Evolutionary conservation across 441 rosid species (phyloP).

Genomic region (Metrosideros polymorpha): DNA sequence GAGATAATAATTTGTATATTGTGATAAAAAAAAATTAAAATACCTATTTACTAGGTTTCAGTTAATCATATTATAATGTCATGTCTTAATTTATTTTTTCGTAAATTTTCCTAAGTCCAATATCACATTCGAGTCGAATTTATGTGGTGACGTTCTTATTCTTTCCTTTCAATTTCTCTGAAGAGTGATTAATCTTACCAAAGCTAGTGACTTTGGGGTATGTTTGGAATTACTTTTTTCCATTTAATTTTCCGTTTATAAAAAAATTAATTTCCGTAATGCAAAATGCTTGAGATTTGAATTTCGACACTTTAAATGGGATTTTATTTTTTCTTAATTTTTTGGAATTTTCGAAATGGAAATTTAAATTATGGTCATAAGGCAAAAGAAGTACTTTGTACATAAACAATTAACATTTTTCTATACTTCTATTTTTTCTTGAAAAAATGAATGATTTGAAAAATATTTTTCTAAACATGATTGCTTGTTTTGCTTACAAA

Average conservation of each 20-base stretch:
- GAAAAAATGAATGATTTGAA: too few relatives aligned
- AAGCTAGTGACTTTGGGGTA: background rate
- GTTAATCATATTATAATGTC: background rate
- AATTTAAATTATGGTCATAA: background rate
- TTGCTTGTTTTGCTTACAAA: too few relatives aligned
- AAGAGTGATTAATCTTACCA: background rate
- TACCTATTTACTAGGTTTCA: background rate
- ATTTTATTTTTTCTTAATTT: background rate
- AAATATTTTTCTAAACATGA: too few relatives aligned
- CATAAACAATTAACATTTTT: too few relatives aligned
- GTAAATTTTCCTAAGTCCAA: background rate
- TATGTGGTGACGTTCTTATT: background rate
- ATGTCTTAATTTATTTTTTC: background rate
- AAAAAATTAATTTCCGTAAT: fast-evolving
- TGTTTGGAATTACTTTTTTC: background rate
- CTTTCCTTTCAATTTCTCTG: background rate
- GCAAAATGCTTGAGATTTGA: background rate
- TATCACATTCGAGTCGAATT: background rate
- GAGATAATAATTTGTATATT: background rate
- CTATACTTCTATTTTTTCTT: too few relatives aligned
- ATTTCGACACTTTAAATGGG: background rate
- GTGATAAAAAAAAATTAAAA: background rate
- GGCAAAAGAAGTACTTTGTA: background rate
- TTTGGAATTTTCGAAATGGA: background rate
- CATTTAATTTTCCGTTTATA: background rate